Base-by-base conservation (phyloP, 495 filamentous ascomycete genomes). In the Oidiodendron maius region DNA sequence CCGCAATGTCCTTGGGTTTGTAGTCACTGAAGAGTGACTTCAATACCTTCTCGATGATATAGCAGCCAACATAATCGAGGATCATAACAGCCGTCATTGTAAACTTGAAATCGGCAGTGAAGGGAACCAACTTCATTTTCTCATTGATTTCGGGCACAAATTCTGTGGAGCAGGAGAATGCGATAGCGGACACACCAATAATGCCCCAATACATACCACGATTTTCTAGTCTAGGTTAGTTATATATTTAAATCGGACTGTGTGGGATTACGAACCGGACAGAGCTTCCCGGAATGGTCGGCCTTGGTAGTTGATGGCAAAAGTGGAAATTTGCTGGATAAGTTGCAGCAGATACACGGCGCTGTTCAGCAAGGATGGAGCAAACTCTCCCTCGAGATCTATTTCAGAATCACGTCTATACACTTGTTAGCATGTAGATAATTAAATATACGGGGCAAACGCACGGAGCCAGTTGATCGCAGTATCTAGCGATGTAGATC, bases 221-320 rank as follows among this genome's bases (percentile, higher is more conserved):
- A 71, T 99, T 99, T 71, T 97, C 94, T 30, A 37, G 16, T n/a
- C 37, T 4, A 6, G 15, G 34, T 47, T 46, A 47, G 40, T 32
- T 24, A 22, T n/a, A 35, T 6, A 2, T 12, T 5, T 5, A 3
- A 20, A 3, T n/a, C 12, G 20, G 18, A 35, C 3, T 10, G 5
- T 16, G 15, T 13, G n/a, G 22, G 25, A n/a, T 20, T 24, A 38
- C 40, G 34, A 16, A 38, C 38, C 51, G 1, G 84, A 80, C 44
- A 99, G 89, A 8, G 85, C 84, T 67, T 99, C 93, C 47, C 93
- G 86, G 82, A 99, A 99, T 3, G 93, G 93, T 18, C 93, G 86
- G 46, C 93, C 93, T 65, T 99, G 93, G 71, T 99, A 99, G 74
- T 99, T 99, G 77, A 97, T 93, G 30, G 93, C 91, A 61, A 99